Evolutionary conservation across 2,329 filamentous ascomycete genomes (phyloP).

Genomic region (Colletotrichum cuscutae): DNA sequence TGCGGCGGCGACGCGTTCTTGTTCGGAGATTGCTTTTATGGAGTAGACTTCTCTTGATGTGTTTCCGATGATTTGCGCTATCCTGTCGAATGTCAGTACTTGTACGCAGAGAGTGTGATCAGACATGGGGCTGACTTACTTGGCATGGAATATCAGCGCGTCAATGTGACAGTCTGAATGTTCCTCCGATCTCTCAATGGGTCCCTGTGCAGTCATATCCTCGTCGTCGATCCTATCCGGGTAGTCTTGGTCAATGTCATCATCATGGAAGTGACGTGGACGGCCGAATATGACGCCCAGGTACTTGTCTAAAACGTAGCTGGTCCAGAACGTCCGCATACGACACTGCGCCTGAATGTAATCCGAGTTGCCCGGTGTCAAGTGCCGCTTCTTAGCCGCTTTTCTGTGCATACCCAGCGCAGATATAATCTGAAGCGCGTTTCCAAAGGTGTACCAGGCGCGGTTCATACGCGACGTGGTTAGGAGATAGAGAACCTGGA

Average conservation of each 20-base stretch:
- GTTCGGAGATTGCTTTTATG: conserved; percentile 46
- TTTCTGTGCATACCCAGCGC: conserved; percentile 53
- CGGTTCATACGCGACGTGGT: conserved; percentile 69
- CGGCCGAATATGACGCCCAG: conserved; percentile 71
- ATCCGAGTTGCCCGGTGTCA: conserved; percentile 41
- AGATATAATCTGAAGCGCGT: conserved; percentile 61
- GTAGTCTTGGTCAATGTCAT: conserved; percentile 70
- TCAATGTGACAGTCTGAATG: conserved; percentile 60
- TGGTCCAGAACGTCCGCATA: conserved; percentile 69
- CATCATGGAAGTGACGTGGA: conserved; percentile 69
- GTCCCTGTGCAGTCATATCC: conserved; percentile 56
- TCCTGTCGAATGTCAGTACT: conserved; percentile 38
- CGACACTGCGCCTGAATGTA: conserved; percentile 62
- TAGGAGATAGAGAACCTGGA: conserved; percentile 68
- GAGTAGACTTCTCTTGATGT: conserved; percentile 54
- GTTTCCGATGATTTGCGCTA: conserved; percentile 50
- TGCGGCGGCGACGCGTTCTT: conserved; percentile 49
- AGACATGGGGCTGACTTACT: conserved; percentile 37
- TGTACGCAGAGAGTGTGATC: conserved; percentile 5
- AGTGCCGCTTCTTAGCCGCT: conserved; percentile 43
- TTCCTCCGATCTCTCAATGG: conserved; percentile 40
- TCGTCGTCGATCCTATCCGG: conserved; percentile 66
- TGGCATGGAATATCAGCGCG: conserved; percentile 57
- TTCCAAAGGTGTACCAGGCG: conserved; percentile 70
- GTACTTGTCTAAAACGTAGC: conserved; percentile 72